These are phyloP conservation scores for Brassica balearica DNA, from an alignment of 441 rosid species.

Conservation along the genomic window DNA sequence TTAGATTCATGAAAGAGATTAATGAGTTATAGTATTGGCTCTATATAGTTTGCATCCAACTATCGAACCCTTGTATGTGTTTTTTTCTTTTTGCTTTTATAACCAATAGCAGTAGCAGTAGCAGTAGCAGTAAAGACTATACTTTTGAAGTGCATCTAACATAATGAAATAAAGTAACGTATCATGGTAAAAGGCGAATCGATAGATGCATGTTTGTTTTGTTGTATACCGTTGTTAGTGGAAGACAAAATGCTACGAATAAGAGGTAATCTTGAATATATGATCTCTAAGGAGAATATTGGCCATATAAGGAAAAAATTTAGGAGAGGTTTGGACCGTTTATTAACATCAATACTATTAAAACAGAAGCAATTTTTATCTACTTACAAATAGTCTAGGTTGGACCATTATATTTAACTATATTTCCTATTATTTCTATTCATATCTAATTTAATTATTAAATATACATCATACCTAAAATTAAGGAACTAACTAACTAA, in stretches of 20 bases:
- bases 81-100: background rate
- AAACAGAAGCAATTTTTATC: too few relatives aligned
- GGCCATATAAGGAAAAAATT: constrained; percentile 19
- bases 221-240: background rate
- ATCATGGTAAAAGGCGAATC: constrained; percentile 8
- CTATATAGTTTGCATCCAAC: background rate
- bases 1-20: background rate
- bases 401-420: too few relatives aligned
- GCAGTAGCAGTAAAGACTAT: constrained; percentile 10
- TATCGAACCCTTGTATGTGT: constrained; percentile 8
- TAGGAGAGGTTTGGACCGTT: constrained; percentile 36
- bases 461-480: too few relatives aligned
- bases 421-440: too few relatives aligned
- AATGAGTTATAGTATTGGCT: background rate
- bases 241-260: constrained; percentile 18
- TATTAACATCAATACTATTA: too few relatives aligned
- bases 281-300: constrained; percentile 5
- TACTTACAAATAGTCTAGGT: too few relatives aligned
- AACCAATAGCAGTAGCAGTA: background rate
- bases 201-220: constrained; percentile 7
- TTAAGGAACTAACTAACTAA: too few relatives aligned
- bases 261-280: constrained; percentile 16
- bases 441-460: too few relatives aligned
- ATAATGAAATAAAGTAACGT: constrained; percentile 4
- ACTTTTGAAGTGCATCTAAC: background rate